phyloP scores from a whole-genome alignment of 345 rosid species.

The Camelina laxa region DNA sequence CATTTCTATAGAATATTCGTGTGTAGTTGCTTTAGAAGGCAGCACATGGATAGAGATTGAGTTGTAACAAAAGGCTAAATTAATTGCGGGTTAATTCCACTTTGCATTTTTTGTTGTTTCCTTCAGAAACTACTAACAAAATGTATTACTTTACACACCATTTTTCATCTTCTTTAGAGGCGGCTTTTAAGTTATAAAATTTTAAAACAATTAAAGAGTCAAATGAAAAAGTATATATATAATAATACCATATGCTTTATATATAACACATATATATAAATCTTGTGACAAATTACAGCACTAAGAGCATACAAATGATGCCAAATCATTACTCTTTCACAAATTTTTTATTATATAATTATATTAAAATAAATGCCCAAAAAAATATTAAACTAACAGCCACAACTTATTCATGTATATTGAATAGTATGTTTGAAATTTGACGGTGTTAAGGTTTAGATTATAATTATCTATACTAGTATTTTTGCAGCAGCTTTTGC shows the following conservation, averaged over 20 bases:
- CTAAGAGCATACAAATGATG: conserved; percentile 28
- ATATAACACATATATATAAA: not conserved
- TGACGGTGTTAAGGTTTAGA: not conserved
- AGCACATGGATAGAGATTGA: conserved; percentile 39
- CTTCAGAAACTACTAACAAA: conserved; percentile 26
- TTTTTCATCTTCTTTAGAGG: conserved; percentile 34
- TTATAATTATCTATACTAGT: no score
- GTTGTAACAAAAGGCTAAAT: conserved; percentile 17
- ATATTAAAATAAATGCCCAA: not conserved
- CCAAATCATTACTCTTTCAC: conserved; percentile 30
- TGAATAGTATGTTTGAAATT: not conserved
- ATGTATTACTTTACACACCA: conserved; percentile 42
- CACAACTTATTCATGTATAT: not conserved
- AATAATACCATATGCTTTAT: conserved; percentile 19
- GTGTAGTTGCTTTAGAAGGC: conserved; percentile 46
- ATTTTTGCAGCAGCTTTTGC: no score
- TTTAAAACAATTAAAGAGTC: conserved; percentile 35
- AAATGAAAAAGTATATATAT: conserved; percentile 25
- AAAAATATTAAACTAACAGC: not conserved
- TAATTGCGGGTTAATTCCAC: conserved; percentile 22
- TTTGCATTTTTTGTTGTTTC: conserved; percentile 32
- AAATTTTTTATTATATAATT: not conserved
- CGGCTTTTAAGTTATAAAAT: conserved; percentile 27
- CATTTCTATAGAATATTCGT: conserved; percentile 29
- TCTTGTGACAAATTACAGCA: conserved; percentile 33